These are phyloP conservation scores for Dittrichia graveolens DNA, from an alignment of 129 eudicot genomes.

Conservation along the genomic window DNA sequence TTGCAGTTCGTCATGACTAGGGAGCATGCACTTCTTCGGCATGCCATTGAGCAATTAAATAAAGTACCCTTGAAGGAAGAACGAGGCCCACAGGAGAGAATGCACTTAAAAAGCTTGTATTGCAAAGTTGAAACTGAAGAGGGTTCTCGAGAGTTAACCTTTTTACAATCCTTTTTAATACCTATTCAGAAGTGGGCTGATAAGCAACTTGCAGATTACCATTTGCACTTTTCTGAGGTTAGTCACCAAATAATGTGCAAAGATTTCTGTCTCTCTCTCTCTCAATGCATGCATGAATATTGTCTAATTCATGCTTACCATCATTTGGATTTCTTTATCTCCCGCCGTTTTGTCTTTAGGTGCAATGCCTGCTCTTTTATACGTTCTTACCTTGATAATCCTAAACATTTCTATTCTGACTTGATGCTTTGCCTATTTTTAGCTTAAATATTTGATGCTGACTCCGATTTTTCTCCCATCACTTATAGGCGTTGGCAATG, in stretches of 20 bases:
- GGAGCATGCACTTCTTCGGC: conserved; percentile 69
- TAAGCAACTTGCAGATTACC: conserved; percentile 89
- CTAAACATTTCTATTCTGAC: background rate
- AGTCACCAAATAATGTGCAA: conserved; percentile 13
- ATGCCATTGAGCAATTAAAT: conserved; percentile 81
- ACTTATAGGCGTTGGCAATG: conserved; percentile 59
- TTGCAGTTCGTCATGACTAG: conserved; percentile 86
- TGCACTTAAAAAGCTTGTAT: conserved; percentile 84
- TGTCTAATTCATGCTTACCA: conserved; percentile 6
- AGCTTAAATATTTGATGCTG: background rate
- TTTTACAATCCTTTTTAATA: conserved; percentile 77
- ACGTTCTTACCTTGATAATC: conserved; percentile 13
- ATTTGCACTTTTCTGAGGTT: conserved; percentile 83
- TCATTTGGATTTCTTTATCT: background rate
- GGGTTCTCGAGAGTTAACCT: conserved; percentile 60
- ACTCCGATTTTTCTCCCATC: conserved; percentile 13
- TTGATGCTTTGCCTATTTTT: conserved; percentile 28
- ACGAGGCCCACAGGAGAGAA: conserved; percentile 88
- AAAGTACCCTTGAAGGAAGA: conserved; percentile 96
- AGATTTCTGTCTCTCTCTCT: background rate
- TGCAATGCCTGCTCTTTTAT: conserved; percentile 17
- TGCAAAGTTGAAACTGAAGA: conserved; percentile 73
- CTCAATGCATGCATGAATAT: conserved; percentile 22
- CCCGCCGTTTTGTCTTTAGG: conserved; percentile 1
- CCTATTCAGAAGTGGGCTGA: conserved; percentile 97